phyloP scores from a whole-genome alignment of 495 filamentous ascomycete species.

The Penicillium subrubescens region DNA sequence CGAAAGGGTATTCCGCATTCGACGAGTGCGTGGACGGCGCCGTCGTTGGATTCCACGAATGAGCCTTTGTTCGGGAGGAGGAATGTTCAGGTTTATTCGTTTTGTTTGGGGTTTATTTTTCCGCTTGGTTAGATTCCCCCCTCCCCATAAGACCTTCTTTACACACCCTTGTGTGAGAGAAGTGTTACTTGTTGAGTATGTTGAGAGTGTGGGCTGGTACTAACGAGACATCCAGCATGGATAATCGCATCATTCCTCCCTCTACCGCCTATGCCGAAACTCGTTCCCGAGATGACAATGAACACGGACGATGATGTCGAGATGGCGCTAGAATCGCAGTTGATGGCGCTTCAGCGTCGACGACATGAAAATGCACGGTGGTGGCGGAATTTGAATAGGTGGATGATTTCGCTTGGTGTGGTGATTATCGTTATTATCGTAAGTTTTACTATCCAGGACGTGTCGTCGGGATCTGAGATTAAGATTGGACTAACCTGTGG shows the following conservation, averaged over 20 bases:
- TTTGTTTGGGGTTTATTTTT: constrained; percentile 83
- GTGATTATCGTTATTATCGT: constrained; percentile 76
- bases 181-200: too few relatives aligned
- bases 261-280: constrained; percentile 60
- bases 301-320: constrained; percentile 41
- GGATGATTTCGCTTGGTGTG: constrained; percentile 79
- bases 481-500: constrained; percentile 15
- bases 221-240: constrained; percentile 60
- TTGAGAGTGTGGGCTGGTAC: neutral
- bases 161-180: too few relatives aligned
- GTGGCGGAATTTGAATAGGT: constrained; percentile 91
- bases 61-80: constrained; percentile 62
- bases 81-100: constrained; percentile 84
- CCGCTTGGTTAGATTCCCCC: constrained; percentile 67
- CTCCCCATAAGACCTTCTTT: too few relatives aligned
- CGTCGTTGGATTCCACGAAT: constrained; percentile 64
- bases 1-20: constrained; percentile 43
- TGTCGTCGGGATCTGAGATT: neutral
- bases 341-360: constrained; percentile 55
- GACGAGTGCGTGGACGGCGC: constrained; percentile 62
- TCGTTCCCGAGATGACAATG: constrained; percentile 24
- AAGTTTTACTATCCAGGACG: constrained; percentile 32
- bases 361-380: constrained; percentile 81
- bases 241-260: constrained; percentile 83
- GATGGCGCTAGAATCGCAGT: constrained; percentile 47